Conservation (phyloP, 768 basidiomycete genomes). For the Bullera alba region DNA sequence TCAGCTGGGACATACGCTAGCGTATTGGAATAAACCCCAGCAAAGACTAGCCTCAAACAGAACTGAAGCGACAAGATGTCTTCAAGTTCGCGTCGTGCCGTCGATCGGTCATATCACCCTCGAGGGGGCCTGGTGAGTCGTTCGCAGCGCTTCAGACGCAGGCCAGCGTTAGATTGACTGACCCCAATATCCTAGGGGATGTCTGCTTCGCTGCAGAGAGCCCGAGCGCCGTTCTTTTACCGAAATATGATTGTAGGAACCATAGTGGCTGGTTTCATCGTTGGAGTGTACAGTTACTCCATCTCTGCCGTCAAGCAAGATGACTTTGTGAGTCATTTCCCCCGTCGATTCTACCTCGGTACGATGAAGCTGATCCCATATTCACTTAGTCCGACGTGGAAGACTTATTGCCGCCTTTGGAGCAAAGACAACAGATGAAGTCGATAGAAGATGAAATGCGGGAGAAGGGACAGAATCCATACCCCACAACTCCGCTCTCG, state of each 20-base stretch:
- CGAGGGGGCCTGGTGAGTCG: not conserved
- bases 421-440: slow-evolving; percentile 37
- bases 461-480: slow-evolving; percentile 12
- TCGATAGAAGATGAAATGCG: slow-evolving; percentile 47
- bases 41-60: no score
- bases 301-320: slow-evolving; percentile 92
- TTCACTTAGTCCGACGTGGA: slow-evolving; percentile 37
- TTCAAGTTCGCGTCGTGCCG: no score
- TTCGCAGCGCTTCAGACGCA: not conserved
- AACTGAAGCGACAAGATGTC: no score
- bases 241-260: slow-evolving; percentile 74
- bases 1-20: no score
- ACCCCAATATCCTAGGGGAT: slow-evolving; percentile 54
- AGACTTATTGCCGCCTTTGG: slow-evolving; percentile 45
- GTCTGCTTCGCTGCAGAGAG: slow-evolving; percentile 80
- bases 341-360: not conserved
- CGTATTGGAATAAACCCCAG: no score
- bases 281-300: slow-evolving; percentile 83
- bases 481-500: not conserved
- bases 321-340: slow-evolving; percentile 54
- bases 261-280: slow-evolving; percentile 63
- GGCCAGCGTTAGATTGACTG: not conserved
- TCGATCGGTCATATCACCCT: not conserved
- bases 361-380: not conserved
- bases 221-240: slow-evolving; percentile 72